A percentile compares a stretch with the other conserved stretches of the same genome.
Conservation (phyloP, 140 eudicot genomes). For the Flaveria floridana region DNA sequence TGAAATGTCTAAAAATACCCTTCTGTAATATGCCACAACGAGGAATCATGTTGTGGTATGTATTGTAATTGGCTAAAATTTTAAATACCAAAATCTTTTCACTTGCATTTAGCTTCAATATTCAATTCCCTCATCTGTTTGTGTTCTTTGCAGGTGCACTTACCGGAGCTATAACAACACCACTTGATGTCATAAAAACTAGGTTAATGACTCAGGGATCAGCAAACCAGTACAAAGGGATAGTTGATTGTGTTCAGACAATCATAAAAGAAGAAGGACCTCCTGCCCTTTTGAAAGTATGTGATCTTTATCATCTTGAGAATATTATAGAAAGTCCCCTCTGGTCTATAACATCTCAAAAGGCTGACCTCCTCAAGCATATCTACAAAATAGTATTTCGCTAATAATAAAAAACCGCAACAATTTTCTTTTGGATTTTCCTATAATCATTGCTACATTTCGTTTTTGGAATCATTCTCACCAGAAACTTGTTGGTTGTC, state of each 20-base stretch:
- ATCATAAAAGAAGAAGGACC: constrained; percentile 91
- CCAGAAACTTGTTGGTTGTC: background rate
- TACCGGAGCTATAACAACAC: constrained; percentile 96
- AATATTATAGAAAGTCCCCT: background rate
- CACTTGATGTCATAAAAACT: constrained; percentile 96
- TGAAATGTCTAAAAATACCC: constrained; percentile 26
- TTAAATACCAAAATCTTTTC: background rate
- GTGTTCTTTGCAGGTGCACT: constrained; percentile 60
- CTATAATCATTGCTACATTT: background rate
- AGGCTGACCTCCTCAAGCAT: background rate
- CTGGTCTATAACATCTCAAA: background rate
- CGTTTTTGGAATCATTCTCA: background rate
- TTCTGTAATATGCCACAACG: background rate
- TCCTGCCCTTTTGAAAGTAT: constrained; percentile 83
- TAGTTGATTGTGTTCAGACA: constrained; percentile 73
- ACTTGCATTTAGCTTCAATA: constrained; percentile 13
- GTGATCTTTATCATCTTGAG: background rate
- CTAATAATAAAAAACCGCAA: background rate
- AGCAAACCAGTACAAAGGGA: constrained; percentile 89
- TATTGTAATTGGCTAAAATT: background rate
- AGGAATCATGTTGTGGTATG: background rate
- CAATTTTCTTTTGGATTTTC: background rate
- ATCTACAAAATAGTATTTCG: background rate
- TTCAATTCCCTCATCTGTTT: background rate
- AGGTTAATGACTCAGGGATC: constrained; percentile 94